phyloP scores from a whole-genome alignment of 2,329 filamentous ascomycete species.

The Penicillium psychrosexuale region DNA sequence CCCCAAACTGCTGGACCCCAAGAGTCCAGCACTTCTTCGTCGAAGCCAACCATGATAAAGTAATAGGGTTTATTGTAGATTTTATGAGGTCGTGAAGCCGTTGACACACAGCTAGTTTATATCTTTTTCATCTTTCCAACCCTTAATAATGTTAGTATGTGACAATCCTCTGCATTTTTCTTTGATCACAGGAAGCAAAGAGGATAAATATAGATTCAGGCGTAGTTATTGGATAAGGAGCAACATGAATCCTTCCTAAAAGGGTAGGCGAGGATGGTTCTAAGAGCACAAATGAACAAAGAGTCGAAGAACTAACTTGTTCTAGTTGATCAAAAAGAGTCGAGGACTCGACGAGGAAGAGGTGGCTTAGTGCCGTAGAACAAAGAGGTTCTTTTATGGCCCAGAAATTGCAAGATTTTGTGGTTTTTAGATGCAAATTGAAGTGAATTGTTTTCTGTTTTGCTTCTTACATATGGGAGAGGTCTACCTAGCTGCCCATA shows the following conservation, averaged over 20 bases:
- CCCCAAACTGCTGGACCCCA: constrained; percentile 4
- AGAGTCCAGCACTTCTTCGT: not conserved
- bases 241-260: not conserved
- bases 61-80: not conserved
- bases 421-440: too few species aligned
- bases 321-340: not conserved
- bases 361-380: not conserved
- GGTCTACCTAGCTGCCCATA: too few species aligned
- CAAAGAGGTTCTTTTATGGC: not conserved
- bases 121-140: not conserved
- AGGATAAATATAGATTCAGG: not conserved
- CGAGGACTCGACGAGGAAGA: not conserved
- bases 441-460: not conserved
- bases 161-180: not conserved
- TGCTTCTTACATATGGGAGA: not conserved
- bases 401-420: not conserved
- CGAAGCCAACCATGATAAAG: not conserved
- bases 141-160: not conserved
- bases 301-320: not conserved
- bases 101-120: not conserved
- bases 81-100: too few species aligned
- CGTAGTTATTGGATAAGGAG: not conserved
- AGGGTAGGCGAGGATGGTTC: not conserved
- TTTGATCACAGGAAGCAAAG: not conserved
- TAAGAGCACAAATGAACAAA: not conserved